These are phyloP conservation scores for Aspergillus campestris DNA, from an alignment of 495 filamentous ascomycete species.

Conservation along the genomic window DNA sequence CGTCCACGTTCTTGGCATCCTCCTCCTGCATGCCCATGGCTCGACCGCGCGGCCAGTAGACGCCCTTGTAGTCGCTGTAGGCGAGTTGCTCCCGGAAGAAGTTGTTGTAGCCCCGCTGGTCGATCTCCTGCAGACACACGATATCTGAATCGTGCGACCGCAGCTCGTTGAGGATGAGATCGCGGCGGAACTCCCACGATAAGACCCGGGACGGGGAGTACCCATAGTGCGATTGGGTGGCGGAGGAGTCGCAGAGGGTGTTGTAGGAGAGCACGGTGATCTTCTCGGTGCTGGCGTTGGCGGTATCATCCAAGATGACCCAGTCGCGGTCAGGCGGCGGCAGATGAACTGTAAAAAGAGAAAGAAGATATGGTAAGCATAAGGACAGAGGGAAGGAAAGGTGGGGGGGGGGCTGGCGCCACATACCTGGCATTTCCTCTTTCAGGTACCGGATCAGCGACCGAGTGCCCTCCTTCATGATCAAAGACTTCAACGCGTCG, in stretches of 20 bases:
- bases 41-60: constrained; percentile 80
- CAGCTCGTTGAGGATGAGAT: constrained; percentile 73
- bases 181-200: constrained; percentile 75
- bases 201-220: constrained; percentile 75
- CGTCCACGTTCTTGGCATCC: constrained; percentile 80
- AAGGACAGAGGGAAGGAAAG: no score
- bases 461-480: constrained; percentile 80
- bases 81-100: constrained; percentile 78
- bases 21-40: constrained; percentile 85
- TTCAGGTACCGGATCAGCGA: constrained; percentile 72
- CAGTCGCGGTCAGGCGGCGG: constrained; percentile 68
- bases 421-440: constrained; percentile 74
- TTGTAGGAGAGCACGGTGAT: constrained; percentile 88
- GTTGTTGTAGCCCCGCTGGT: constrained; percentile 80
- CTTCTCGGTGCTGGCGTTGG: constrained; percentile 41
- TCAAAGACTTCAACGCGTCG: constrained; percentile 58
- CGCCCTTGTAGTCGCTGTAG: constrained; percentile 80
- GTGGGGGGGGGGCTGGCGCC: no score
- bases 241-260: constrained; percentile 85
- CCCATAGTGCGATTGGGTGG: constrained; percentile 74
- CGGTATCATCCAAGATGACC: constrained; percentile 56
- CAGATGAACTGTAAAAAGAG: constrained; percentile 31
- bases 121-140: constrained; percentile 87
- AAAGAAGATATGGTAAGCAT: neutral
- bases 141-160: constrained; percentile 76